Conservation (phyloP, 2,329 filamentous ascomycete genomes). For the Helicocarpus griseus region DNA sequence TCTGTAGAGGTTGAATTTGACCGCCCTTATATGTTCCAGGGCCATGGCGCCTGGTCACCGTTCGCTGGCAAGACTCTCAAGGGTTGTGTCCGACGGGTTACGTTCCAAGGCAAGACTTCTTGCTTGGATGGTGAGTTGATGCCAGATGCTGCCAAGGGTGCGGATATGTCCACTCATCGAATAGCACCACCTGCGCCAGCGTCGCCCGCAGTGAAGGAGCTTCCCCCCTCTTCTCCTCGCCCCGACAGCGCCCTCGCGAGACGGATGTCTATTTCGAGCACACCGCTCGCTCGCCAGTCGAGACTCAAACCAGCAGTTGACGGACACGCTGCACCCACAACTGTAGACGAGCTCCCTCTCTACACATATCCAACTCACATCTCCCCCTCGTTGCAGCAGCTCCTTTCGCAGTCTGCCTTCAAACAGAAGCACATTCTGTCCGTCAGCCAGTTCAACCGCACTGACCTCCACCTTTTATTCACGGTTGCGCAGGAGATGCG, state of each 20-base stretch:
- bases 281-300: constrained; percentile 25
- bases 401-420: constrained; percentile 74
- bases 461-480: constrained; percentile 87
- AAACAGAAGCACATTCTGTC: constrained; percentile 85
- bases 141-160: constrained; percentile 49
- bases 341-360: constrained; percentile 28
- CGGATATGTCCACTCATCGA: constrained; percentile 65
- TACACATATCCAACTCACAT: constrained; percentile 43
- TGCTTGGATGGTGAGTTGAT: constrained; percentile 62
- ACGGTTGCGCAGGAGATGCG: constrained; percentile 98
- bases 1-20: constrained; percentile 68
- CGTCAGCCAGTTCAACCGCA: constrained; percentile 78
- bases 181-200: constrained; percentile 23
- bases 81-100: constrained; percentile 64
- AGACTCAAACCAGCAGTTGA: constrained; percentile 18
- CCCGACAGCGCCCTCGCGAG: constrained; percentile 29
- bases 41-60: constrained; percentile 53
- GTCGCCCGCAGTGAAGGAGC: constrained; percentile 35
- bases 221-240: constrained; percentile 32
- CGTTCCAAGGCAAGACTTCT: constrained; percentile 63
- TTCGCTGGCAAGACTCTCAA: constrained; percentile 60
- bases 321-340: constrained; percentile 11
- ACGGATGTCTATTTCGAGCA: constrained; percentile 28
- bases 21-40: constrained; percentile 53
- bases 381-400: constrained; percentile 52